Conservation (phyloP, 2,329 filamentous ascomycete species). For the Penicillium digitatum region DNA sequence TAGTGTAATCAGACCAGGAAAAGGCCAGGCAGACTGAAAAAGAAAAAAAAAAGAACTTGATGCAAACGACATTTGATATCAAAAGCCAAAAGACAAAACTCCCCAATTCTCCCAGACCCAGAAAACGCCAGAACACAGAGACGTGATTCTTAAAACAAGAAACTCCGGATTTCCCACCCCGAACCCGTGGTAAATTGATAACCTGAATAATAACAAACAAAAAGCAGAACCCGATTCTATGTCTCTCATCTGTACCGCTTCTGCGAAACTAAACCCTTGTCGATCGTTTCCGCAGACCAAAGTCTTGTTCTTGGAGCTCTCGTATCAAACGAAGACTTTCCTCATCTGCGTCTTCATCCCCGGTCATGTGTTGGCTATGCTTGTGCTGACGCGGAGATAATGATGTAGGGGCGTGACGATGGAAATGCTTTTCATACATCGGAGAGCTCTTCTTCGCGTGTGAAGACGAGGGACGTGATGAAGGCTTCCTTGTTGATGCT, state of each 20-base stretch:
- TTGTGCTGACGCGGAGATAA: constrained; percentile 30
- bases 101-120: constrained; percentile 6
- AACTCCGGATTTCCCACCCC: constrained; percentile 19
- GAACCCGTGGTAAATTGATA: constrained; percentile 18
- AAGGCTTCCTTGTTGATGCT: constrained; percentile 30
- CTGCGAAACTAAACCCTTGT: constrained; percentile 14
- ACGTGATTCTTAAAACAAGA: not conserved
- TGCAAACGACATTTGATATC: constrained; percentile 8
- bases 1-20: not conserved
- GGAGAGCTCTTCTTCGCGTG: constrained; percentile 40
- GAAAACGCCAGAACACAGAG: constrained; percentile 12
- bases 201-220: constrained; percentile 14
- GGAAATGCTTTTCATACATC: constrained; percentile 37
- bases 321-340: constrained; percentile 45
- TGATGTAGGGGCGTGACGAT: constrained; percentile 23
- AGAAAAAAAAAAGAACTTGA: not conserved
- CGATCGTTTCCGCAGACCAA: constrained; percentile 40
- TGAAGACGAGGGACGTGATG: constrained; percentile 38
- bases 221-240: constrained; percentile 9
- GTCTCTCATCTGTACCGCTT: not conserved
- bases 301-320: constrained; percentile 46
- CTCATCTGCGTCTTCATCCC: constrained; percentile 37
- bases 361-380: constrained; percentile 26
- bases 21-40: constrained; percentile 1
- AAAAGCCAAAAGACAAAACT: constrained; percentile 2